These are phyloP conservation scores for Penicillium dipodomyicola DNA, from an alignment of 495 filamentous ascomycete species.

Conservation along the genomic window DNA sequence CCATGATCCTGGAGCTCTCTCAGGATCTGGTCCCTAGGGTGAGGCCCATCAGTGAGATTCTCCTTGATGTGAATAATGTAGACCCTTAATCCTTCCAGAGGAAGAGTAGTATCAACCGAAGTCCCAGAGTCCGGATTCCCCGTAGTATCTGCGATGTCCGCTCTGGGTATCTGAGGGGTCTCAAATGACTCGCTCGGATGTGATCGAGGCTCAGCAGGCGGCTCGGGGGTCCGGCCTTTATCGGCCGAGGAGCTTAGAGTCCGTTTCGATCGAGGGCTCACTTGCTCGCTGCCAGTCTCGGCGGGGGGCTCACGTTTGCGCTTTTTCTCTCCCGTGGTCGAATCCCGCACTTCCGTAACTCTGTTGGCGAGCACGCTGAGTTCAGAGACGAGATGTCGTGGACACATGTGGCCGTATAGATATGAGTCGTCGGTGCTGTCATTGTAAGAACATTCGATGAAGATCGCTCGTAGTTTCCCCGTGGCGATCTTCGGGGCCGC, in stretches of 20 bases:
- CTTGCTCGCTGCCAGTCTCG: conserved; percentile 8
- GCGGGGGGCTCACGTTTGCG: conserved; percentile 30
- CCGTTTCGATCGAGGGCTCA: conserved; percentile 33
- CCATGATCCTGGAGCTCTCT: conserved; percentile 62
- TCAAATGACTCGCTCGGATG: background rate
- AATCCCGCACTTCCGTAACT: conserved; percentile 44
- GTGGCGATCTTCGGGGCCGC: conserved; percentile 76
- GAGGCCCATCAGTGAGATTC: conserved; percentile 60
- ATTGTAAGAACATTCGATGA: conserved; percentile 94
- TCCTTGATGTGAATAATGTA: conserved; percentile 88
- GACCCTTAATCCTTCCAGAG: conserved; percentile 55
- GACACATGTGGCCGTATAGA: conserved; percentile 86
- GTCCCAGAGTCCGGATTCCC: conserved; percentile 14
- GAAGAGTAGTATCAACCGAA: conserved; percentile 32
- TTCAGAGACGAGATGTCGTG: conserved; percentile 75
- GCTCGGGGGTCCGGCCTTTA: conserved; percentile 7
- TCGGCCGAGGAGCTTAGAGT: conserved; percentile 6
- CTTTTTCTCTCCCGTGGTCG: conserved; percentile 20
- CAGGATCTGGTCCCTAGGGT: conserved; percentile 64
- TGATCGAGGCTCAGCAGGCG: background rate
- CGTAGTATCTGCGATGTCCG: conserved; percentile 12
- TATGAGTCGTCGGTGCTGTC: conserved; percentile 68
- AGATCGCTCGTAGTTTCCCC: conserved; percentile 70
- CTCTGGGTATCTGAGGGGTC: conserved; percentile 7
- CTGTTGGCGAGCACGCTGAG: conserved; percentile 65